Evolutionary conservation across 2,329 filamentous ascomycete genomes (phyloP), one percentile per base, ranked within the genome.

Genomic region (Trichoderma oligosporum): DNA sequence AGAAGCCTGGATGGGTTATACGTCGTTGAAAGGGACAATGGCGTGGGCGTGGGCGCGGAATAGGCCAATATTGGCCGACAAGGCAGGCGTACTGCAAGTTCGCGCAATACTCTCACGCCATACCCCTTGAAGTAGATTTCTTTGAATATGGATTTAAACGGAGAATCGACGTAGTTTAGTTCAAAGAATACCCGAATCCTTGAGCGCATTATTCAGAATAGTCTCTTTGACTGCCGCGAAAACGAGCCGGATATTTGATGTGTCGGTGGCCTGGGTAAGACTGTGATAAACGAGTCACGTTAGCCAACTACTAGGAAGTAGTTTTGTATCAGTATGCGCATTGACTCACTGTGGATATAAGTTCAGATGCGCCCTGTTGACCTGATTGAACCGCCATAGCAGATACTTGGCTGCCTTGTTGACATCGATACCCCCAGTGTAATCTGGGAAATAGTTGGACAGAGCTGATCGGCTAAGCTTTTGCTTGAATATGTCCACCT

Each of bases 191-290:
- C 94, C 94, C 20, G 94, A 97, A 73, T 99, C 94, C 76, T 96
- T 97, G 65, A 99, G 82, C 46, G 94, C 94, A 72, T 99, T 99
- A 74, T 97, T 96, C 65, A 99, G 78, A 68, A 99, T 99, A 31
- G 94, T 99, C 76, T 99, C 94, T 73, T 99, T 99, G 60, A 99
- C 94, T 7, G 94, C 94, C 31, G 93, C 94, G 74, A 99, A 99
- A 46, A 99, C 94, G 35, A 99, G 82, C 63, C 94, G 89, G 68
- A 99, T 97, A 70, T 99, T 99, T 52, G 92, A 97, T 4, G 94
- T 99, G 72, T 99, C 94, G 62, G 94, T 99, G 44, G 94, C 94
- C 87, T 99, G 94, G 31, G 94, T 99, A 61, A 99, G 83, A 49
- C 62, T 70, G 59, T 68, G 24, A 9, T 27, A 7, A 29, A 12